Percentiles rank a stretch among this genome's conserved stretches.
Evolutionary conservation across 1,284 basidiomycete species (phyloP).

Genomic region (Stereum hirsutum): DNA sequence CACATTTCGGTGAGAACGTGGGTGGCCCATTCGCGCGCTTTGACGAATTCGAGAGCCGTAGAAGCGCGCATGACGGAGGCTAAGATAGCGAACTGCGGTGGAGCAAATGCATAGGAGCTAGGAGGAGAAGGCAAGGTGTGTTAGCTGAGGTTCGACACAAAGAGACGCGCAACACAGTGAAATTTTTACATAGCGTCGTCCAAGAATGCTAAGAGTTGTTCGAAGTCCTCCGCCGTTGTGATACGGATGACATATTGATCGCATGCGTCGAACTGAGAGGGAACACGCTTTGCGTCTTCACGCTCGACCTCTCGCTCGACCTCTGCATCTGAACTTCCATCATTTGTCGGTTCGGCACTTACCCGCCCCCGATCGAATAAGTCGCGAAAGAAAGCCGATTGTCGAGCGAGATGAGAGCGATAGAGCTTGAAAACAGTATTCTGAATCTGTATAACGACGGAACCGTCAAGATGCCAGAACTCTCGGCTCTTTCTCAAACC

Average conservation of each 20-base stretch:
- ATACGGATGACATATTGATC: not conserved
- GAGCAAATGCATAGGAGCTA: not conserved
- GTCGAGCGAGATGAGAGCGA: not conserved
- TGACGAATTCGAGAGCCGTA: not conserved
- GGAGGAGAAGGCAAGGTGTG: not conserved
- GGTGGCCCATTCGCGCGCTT: not conserved
- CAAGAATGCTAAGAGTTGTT: not conserved
- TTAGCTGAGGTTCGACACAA: not conserved
- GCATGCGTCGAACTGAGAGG: too few relatives aligned
- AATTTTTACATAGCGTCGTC: not conserved
- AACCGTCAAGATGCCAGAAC: not conserved
- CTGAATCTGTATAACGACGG: not conserved
- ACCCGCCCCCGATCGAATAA: not conserved
- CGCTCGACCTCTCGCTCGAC: not conserved
- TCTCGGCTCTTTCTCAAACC: too few relatives aligned
- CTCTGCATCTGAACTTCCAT: not conserved
- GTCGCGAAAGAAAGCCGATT: not conserved
- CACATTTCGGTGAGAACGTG: not conserved
- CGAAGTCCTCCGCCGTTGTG: not conserved
- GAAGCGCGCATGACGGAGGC: not conserved
- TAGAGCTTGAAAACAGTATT: not conserved
- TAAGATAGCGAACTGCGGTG: not conserved
- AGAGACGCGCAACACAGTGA: too few relatives aligned
- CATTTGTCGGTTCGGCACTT: not conserved
- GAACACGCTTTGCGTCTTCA: too few relatives aligned